A percentile compares a stretch with the other conserved stretches of the same genome.
These are phyloP conservation scores for Simplicillium sp. DNA, from an alignment of 2,329 filamentous ascomycete genomes.

Conservation along the genomic window DNA sequence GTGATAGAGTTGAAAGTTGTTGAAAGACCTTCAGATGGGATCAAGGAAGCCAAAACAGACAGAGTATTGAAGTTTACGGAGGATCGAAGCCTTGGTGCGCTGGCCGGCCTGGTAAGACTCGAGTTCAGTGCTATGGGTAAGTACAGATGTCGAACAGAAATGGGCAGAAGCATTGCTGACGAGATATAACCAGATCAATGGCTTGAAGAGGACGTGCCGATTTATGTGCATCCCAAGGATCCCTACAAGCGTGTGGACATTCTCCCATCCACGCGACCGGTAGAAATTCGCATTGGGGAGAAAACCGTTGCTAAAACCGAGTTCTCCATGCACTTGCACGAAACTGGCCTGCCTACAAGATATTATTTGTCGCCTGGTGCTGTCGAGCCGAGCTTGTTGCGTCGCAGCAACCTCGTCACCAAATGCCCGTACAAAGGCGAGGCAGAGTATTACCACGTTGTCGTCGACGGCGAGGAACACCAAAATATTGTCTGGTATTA, in stretches of 20 bases:
- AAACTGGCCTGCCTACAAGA: slow-evolving; percentile 48
- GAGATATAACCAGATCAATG: slow-evolving; percentile 25
- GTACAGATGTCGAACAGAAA: slow-evolving; percentile 1
- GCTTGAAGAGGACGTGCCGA: slow-evolving; percentile 47
- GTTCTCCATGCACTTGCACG: slow-evolving; percentile 44
- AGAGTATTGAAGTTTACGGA: slow-evolving; percentile 28
- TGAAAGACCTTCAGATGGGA: slow-evolving; percentile 9
- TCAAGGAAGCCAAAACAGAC: slow-evolving; percentile 17
- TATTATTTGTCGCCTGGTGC: slow-evolving; percentile 49
- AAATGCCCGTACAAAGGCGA: slow-evolving; percentile 60
- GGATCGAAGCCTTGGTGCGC: slow-evolving; percentile 22
- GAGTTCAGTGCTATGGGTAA: slow-evolving; percentile 25
- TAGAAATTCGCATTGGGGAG: slow-evolving; percentile 41
- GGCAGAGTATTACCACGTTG: slow-evolving; percentile 51
- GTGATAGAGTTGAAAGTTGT: slow-evolving; percentile 21
- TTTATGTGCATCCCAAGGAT: slow-evolving; percentile 57
- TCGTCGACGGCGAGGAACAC: slow-evolving; percentile 30
- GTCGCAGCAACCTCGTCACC: slow-evolving; percentile 40
- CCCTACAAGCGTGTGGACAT: slow-evolving; percentile 58
- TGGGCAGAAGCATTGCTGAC: not conserved
- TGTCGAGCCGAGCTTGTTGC: slow-evolving; percentile 34
- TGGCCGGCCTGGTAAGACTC: slow-evolving; percentile 22
- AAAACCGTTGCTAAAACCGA: slow-evolving; percentile 34
- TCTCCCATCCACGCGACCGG: slow-evolving; percentile 40
- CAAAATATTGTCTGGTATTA: slow-evolving; percentile 57